These are phyloP conservation scores for Globisporangium canariense DNA, from an alignment of 352 stramenopile genomes.

Conservation along the genomic window DNA sequence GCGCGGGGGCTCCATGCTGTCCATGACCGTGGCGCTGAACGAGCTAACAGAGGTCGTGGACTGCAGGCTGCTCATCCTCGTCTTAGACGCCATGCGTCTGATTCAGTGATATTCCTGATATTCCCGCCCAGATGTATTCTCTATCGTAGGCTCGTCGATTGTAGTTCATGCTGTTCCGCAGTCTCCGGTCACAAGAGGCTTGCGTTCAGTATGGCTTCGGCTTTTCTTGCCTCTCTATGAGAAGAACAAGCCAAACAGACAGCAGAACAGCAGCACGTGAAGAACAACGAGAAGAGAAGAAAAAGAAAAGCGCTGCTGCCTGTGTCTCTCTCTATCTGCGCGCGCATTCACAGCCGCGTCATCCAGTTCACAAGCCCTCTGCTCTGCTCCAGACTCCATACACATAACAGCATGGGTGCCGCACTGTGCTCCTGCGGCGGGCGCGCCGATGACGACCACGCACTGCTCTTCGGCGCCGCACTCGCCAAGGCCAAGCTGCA, in stretches of 20 bases:
- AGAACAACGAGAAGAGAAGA: background rate
- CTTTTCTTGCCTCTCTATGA: background rate
- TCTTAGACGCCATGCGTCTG: conserved; percentile 15
- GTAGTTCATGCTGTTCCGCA: background rate
- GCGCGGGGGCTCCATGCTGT: conserved; percentile 12
- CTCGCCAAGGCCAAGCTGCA: conserved; percentile 32
- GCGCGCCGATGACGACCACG: conserved; percentile 33
- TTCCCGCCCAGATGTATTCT: background rate
- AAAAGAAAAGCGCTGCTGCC: conserved; percentile 1
- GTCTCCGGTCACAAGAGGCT: background rate
- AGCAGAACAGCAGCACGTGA: background rate
- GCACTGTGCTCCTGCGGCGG: conserved; percentile 50
- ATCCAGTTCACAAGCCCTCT: too few species aligned
- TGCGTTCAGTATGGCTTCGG: conserved; percentile 6
- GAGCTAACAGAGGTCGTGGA: conserved; percentile 28
- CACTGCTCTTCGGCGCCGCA: conserved; percentile 15
- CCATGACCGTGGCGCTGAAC: conserved; percentile 6
- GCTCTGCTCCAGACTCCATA: background rate
- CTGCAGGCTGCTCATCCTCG: conserved; percentile 40
- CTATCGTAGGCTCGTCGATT: background rate
- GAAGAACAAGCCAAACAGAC: conserved; percentile 4
- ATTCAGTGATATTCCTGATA: background rate
- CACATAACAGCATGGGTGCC: conserved; percentile 33
- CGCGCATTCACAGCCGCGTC: background rate
- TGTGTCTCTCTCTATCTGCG: background rate